These are phyloP conservation scores for Epichloe bromicola DNA, from an alignment of 2,329 filamentous ascomycete genomes.

Conservation along the genomic window DNA sequence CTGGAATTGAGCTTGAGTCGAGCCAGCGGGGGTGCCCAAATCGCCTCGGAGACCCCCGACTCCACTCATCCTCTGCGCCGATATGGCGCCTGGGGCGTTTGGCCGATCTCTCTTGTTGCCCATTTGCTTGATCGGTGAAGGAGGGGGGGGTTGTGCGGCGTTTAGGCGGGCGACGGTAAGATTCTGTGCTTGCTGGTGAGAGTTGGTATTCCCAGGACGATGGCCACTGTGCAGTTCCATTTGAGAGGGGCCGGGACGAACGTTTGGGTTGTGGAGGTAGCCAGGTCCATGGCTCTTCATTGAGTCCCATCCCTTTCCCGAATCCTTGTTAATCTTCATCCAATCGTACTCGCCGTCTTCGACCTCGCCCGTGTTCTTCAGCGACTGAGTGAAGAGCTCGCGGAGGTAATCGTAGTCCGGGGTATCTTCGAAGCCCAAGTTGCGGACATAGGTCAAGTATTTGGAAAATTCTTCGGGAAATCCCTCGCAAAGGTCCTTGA, in stretches of 20 bases:
- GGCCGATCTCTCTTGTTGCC: constrained; percentile 61
- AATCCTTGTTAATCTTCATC: constrained; percentile 86
- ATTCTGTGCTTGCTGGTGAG: constrained; percentile 48
- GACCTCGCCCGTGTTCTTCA: constrained; percentile 87
- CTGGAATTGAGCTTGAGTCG: constrained; percentile 92
- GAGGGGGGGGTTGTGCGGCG: constrained; percentile 78
- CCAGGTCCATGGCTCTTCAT: constrained; percentile 50
- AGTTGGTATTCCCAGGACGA: constrained; percentile 50
- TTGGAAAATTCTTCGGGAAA: constrained; percentile 97
- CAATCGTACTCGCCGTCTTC: constrained; percentile 99
- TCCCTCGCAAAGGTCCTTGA: constrained; percentile 93
- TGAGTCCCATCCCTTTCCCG: constrained; percentile 77
- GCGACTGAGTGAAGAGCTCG: constrained; percentile 87
- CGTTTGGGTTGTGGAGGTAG: constrained; percentile 63
- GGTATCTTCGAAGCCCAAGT: constrained; percentile 95
- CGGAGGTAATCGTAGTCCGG: constrained; percentile 97
- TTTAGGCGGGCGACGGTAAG: constrained; percentile 84
- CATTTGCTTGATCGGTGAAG: constrained; percentile 71
- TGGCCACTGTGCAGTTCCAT: constrained; percentile 70
- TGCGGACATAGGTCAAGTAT: constrained; percentile 93
- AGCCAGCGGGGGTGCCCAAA: constrained; percentile 72
- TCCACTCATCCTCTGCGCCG: constrained; percentile 65
- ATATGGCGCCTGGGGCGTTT: constrained; percentile 63
- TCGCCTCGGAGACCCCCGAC: constrained; percentile 55
- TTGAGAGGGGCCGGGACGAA: constrained; percentile 66